Evolutionary conservation across 495 filamentous ascomycete species (phyloP).

Genomic region (Neurospora sp.): DNA sequence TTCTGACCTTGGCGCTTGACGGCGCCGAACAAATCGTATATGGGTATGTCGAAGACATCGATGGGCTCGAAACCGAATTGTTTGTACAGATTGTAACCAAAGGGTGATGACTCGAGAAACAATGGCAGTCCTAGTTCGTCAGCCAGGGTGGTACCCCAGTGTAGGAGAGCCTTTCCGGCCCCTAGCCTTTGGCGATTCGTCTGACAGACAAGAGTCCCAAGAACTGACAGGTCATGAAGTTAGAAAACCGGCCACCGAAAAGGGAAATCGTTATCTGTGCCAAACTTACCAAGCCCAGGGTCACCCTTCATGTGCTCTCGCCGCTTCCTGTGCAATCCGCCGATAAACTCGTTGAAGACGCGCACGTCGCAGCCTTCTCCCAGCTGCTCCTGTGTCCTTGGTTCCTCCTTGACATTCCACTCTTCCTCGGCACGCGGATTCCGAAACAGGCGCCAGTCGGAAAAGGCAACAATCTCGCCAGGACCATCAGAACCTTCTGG

Average conservation of each 20-base stretch:
- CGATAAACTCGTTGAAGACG: conserved; percentile 17
- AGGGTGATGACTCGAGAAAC: conserved; percentile 17
- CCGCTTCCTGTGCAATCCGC: conserved; percentile 8
- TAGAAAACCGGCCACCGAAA: neutral
- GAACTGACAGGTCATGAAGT: conserved; percentile 8
- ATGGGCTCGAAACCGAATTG: conserved; percentile 18
- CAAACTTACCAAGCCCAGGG: conserved; percentile 14
- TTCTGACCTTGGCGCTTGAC: conserved; percentile 6
- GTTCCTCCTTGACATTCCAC: conserved; percentile 11
- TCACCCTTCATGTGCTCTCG: conserved; percentile 14
- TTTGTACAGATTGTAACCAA: conserved; percentile 17
- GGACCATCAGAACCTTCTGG: conserved; percentile 7
- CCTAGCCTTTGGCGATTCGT: conserved; percentile 15
- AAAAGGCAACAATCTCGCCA: conserved; percentile 18
- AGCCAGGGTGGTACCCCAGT: conserved; percentile 16
- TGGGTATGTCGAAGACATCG: conserved; percentile 11
- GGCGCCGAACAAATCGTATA: conserved; percentile 14
- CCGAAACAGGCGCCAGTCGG: conserved; percentile 13
- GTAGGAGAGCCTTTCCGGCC: conserved; percentile 17
- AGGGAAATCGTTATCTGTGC: neutral
- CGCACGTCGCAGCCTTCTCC: conserved; percentile 13
- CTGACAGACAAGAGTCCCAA: conserved; percentile 13
- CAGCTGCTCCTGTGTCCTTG: conserved; percentile 11
- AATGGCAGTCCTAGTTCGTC: conserved; percentile 16
- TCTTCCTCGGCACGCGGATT: conserved; percentile 14